Conservation (phyloP, 192 early-diverging fungal species). For the Phlyctochytrium bullatum region DNA sequence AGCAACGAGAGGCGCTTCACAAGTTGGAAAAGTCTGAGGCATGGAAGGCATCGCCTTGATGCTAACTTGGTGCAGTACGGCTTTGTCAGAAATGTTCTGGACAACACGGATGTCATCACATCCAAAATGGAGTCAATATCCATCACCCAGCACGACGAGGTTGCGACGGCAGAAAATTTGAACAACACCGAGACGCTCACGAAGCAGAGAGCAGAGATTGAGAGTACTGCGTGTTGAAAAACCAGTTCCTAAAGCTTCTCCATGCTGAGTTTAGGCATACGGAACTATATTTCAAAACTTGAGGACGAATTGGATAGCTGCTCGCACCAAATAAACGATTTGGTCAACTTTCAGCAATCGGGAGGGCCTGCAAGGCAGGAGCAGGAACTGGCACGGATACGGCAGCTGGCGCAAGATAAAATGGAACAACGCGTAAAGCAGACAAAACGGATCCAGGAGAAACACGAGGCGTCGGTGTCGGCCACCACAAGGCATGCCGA, state of each 20-base stretch:
- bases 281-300: background rate
- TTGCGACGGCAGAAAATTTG: background rate
- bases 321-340: background rate
- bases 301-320: background rate
- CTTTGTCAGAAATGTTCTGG: background rate
- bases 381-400: background rate
- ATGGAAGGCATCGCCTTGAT: background rate
- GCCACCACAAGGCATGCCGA: background rate
- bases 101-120: background rate
- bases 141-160: background rate
- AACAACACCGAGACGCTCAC: background rate
- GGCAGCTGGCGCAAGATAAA: background rate
- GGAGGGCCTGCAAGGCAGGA: background rate
- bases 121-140: background rate
- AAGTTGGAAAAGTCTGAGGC: background rate
- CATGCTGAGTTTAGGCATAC: slow-evolving; percentile 1
- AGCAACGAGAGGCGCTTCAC: background rate
- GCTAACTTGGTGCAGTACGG: slow-evolving; percentile 1
- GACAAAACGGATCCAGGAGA: background rate
- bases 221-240: background rate
- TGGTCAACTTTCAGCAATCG: background rate
- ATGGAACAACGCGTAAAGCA: background rate
- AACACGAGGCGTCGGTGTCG: background rate
- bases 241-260: background rate
- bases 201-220: background rate